phyloP scores from a whole-genome alignment of 148 eudicot genomes.

The Rhododendron simsii region DNA sequence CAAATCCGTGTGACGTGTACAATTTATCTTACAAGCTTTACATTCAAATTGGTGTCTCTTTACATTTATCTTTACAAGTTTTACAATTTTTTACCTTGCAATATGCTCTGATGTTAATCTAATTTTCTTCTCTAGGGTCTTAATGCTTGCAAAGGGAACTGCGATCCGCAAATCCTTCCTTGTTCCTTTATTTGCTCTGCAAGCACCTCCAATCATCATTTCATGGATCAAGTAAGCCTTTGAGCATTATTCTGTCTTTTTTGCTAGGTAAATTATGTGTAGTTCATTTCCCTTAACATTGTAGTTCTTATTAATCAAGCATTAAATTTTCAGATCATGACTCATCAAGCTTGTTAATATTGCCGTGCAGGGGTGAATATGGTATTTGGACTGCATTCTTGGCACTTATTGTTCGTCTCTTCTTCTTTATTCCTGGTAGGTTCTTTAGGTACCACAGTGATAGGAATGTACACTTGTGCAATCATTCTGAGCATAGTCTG shows the following conservation, averaged over 20 bases:
- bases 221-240: slow-evolving; percentile 80
- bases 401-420: slow-evolving; percentile 78
- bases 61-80: too few species aligned
- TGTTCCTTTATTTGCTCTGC: slow-evolving; percentile 84
- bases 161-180: slow-evolving; percentile 72
- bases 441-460: slow-evolving; percentile 5
- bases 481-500: not conserved
- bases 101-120: not conserved
- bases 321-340: not conserved
- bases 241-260: not conserved
- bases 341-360: slow-evolving; percentile 4
- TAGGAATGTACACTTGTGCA: not conserved
- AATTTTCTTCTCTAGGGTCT: slow-evolving; percentile 41
- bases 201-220: slow-evolving; percentile 70
- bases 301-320: not conserved
- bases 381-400: slow-evolving; percentile 86
- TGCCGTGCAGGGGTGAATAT: slow-evolving; percentile 74
- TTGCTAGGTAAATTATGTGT: not conserved
- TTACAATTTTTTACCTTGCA: not conserved
- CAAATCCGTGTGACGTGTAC: not conserved
- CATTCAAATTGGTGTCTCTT: not conserved
- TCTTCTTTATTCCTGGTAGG: slow-evolving; percentile 83
- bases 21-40: not conserved
- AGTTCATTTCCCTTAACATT: not conserved
- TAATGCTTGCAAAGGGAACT: slow-evolving; percentile 79